phyloP scores from a whole-genome alignment of 75 land plant species.

The Gnetum montanum region DNA sequence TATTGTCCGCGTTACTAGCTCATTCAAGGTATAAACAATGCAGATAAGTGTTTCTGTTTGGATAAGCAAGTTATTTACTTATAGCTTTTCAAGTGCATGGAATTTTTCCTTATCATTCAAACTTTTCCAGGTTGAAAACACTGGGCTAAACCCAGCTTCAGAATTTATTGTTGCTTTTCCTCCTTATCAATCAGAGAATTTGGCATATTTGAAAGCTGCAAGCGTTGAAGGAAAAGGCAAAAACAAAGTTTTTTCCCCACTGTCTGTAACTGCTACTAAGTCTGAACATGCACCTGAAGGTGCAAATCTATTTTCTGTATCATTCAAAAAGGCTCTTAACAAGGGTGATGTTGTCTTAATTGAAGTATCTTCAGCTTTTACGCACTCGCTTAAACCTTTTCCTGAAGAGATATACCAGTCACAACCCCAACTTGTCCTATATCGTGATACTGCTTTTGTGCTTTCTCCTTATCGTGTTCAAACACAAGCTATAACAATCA shows the following conservation, averaged over 20 bases:
- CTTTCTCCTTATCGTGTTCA: constrained; percentile 78
- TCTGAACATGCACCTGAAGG: constrained; percentile 36
- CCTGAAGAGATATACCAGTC: constrained; percentile 87
- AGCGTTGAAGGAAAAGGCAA: constrained; percentile 60
- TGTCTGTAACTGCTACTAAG: constrained; percentile 24
- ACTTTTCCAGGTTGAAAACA: constrained; percentile 60
- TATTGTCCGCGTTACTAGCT: constrained; percentile 40
- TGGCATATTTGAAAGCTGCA: constrained; percentile 46
- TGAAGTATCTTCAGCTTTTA: constrained; percentile 59
- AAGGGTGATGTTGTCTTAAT: constrained; percentile 41
- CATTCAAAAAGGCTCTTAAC: constrained; percentile 43
- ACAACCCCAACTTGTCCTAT: constrained; percentile 70
- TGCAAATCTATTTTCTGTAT: constrained; percentile 45
- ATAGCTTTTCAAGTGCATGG: background rate
- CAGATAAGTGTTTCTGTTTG: background rate
- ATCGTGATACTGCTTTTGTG: constrained; percentile 65
- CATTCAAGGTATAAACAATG: constrained; percentile 41
- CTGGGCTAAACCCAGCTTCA: constrained; percentile 39
- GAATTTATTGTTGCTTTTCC: constrained; percentile 58
- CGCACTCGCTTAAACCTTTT: constrained; percentile 73
- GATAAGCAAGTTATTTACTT: background rate
- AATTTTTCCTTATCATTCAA: background rate
- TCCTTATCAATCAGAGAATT: constrained; percentile 32
- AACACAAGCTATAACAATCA: constrained; percentile 50
- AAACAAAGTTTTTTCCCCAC: constrained; percentile 17